A percentile compares a stretch with the other conserved stretches of the same genome.
Evolutionary conservation across 2,329 filamentous ascomycete genomes (phyloP).

Genomic region (Byssochlamys sp.): DNA sequence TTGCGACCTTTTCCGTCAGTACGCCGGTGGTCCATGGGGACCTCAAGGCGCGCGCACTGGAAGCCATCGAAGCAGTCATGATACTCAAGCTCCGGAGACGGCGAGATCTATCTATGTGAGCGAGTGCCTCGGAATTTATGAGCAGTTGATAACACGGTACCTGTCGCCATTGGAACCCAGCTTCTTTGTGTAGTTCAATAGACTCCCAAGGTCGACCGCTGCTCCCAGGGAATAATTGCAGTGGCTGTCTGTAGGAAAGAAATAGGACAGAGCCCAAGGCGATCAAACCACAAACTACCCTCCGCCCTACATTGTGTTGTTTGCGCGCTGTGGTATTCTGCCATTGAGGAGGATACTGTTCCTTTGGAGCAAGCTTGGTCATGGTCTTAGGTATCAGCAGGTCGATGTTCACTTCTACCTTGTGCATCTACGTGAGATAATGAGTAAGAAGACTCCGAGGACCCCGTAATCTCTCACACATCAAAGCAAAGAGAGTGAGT

Average conservation of each 20-base stretch:
- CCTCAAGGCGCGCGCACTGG: constrained; percentile 41
- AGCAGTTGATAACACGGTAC: not conserved
- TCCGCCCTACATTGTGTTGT: not conserved
- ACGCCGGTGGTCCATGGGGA: constrained; percentile 41
- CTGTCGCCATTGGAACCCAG: not conserved
- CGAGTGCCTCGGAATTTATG: not conserved
- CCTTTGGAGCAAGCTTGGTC: not conserved
- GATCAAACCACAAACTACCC: not conserved
- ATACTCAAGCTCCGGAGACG: constrained; percentile 25
- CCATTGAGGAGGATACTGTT: not conserved
- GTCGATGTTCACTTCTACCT: not conserved
- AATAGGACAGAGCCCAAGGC: not conserved
- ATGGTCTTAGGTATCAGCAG: not conserved
- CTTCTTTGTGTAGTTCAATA: not conserved
- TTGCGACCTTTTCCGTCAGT: constrained; percentile 21
- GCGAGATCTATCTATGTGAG: constrained; percentile 11
- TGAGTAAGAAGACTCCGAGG: not conserved
- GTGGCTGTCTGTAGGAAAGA: not conserved
- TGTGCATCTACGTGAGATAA: not conserved
- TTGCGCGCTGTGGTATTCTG: not conserved
- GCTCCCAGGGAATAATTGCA: not conserved
- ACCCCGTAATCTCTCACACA: not conserved
- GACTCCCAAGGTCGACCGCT: not conserved
- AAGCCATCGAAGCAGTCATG: constrained; percentile 37
- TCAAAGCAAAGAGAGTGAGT: not conserved